These are phyloP conservation scores for Podospora tetraspora DNA, from an alignment of 495 filamentous ascomycete species.

Conservation along the genomic window DNA sequence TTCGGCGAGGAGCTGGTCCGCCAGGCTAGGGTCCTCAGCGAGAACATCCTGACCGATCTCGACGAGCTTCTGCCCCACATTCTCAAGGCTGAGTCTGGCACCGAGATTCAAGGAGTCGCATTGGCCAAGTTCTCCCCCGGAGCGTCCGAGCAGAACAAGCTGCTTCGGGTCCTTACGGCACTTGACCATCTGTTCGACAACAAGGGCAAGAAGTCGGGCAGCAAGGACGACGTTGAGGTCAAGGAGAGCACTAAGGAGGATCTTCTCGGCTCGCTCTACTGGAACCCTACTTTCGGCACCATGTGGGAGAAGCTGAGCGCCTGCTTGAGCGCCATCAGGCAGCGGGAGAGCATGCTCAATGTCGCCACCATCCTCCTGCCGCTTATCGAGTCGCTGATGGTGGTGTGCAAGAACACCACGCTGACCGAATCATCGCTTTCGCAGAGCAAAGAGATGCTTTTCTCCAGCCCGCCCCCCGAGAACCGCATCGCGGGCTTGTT, in stretches of 20 bases:
- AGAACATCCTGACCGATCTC: slow-evolving; percentile 77
- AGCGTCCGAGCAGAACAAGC: slow-evolving; percentile 90
- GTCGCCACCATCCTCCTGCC: slow-evolving; percentile 93
- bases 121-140: slow-evolving; percentile 93
- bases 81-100: slow-evolving; percentile 76
- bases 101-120: slow-evolving; percentile 90
- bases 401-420: slow-evolving; percentile 94
- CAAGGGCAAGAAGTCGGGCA: slow-evolving; percentile 54
- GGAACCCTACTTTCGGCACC: slow-evolving; percentile 79
- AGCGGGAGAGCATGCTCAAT: slow-evolving; percentile 91
- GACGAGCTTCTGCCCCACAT: slow-evolving; percentile 86
- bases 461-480: slow-evolving; percentile 74
- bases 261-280: slow-evolving; percentile 79
- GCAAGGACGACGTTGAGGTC: slow-evolving; percentile 50
- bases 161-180: slow-evolving; percentile 87
- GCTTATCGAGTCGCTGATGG: slow-evolving; percentile 94
- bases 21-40: slow-evolving; percentile 77
- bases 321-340: slow-evolving; percentile 79
- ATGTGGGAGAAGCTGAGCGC: slow-evolving; percentile 94
- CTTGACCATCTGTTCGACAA: slow-evolving; percentile 92
- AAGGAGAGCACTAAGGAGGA: slow-evolving; percentile 62
- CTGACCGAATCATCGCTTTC: slow-evolving; percentile 58
- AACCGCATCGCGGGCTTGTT: slow-evolving; percentile 83
- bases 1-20: slow-evolving; percentile 87
- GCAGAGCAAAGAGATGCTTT: slow-evolving; percentile 62